Percentiles rank a stretch among this genome's conserved stretches.
Conservation (phyloP, 2,329 filamentous ascomycete species). For the Penicillium glabrum region DNA sequence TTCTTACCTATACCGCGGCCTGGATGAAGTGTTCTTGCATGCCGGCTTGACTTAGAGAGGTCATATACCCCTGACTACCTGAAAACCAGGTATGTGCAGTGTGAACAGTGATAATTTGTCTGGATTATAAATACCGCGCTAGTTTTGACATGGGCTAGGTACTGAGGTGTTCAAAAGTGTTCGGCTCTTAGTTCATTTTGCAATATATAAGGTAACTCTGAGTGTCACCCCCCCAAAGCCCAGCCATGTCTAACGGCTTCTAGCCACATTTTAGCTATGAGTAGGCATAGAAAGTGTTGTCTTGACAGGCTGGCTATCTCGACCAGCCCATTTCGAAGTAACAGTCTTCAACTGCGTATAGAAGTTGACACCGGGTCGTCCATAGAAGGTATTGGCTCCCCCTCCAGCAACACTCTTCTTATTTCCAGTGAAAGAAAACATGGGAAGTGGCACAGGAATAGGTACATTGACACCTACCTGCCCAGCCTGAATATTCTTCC, state of each 20-base stretch:
- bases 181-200: too few relatives aligned
- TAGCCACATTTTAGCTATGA: background rate
- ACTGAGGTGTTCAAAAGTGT: too few relatives aligned
- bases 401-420: conserved; percentile 88
- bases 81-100: too few relatives aligned
- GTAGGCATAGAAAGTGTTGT: conserved; percentile 8
- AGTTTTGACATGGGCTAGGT: too few relatives aligned
- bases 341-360: conserved; percentile 11
- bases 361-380: conserved; percentile 9
- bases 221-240: background rate
- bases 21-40: too few relatives aligned
- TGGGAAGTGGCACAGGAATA: conserved; percentile 59
- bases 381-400: conserved; percentile 53
- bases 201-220: too few relatives aligned
- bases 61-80: too few relatives aligned
- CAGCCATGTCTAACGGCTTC: too few relatives aligned
- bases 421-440: conserved; percentile 63
- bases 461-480: conserved; percentile 65
- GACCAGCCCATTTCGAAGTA: conserved; percentile 5
- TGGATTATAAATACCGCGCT: too few relatives aligned
- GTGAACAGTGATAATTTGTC: too few relatives aligned
- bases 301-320: background rate
- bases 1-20: too few relatives aligned
- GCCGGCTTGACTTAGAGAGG: too few relatives aligned
- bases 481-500: conserved; percentile 62